Percentiles rank a stretch among this genome's conserved stretches.
Evolutionary conservation across 1,284 basidiomycete species (phyloP).

Genomic region (Kwoniella shivajii): DNA sequence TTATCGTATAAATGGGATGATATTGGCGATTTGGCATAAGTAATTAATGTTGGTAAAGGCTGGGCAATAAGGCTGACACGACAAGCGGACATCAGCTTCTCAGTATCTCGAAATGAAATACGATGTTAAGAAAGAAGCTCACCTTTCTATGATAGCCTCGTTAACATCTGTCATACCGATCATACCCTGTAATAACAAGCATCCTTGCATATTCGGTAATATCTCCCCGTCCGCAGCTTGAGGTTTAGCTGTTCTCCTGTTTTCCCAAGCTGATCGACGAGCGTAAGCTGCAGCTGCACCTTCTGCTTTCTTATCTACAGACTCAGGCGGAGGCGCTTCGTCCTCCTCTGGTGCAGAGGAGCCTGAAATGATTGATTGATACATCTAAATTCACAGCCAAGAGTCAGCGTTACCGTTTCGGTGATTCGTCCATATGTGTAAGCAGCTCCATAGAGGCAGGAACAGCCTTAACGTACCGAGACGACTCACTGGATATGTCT

Average conservation of each 20-base stretch:
- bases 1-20: conserved; percentile 81
- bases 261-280: conserved; percentile 45
- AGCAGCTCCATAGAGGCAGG: too few species aligned
- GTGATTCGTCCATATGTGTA: too few species aligned
- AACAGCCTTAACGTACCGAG: too few species aligned
- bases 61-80: conserved; percentile 63
- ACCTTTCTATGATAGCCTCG: conserved; percentile 70
- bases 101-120: not conserved
- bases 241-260: conserved; percentile 40
- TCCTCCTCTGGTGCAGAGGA: conserved; percentile 25
- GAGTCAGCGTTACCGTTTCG: not conserved
- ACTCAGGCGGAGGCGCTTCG: conserved; percentile 13
- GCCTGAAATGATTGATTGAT: conserved; percentile 41
- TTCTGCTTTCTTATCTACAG: conserved; percentile 42
- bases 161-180: conserved; percentile 70
- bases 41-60: conserved; percentile 63
- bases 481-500: conserved; percentile 60
- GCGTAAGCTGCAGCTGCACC: conserved; percentile 42
- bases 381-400: conserved; percentile 32
- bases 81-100: not conserved
- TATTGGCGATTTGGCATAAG: conserved; percentile 69
- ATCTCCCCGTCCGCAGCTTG: conserved; percentile 47
- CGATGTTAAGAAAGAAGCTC: conserved; percentile 14
- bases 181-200: conserved; percentile 78
- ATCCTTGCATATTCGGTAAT: conserved; percentile 79